These are phyloP conservation scores for Erythrophleum fordii DNA, from an alignment of 306 rosid species.

Conservation along the genomic window DNA sequence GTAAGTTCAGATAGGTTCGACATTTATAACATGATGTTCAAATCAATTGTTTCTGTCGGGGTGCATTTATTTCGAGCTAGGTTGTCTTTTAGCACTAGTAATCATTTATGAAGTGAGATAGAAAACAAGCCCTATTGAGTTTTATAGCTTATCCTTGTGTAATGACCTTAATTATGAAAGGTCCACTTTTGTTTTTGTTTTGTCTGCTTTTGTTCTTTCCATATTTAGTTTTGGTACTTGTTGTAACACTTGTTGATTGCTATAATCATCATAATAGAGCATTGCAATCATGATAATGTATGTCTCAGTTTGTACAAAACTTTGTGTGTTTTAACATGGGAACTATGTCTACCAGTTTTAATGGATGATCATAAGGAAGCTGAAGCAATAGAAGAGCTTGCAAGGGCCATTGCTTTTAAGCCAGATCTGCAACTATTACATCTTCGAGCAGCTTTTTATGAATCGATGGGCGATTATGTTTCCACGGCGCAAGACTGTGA, in stretches of 20 bases:
- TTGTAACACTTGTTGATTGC: slow-evolving; percentile 14
- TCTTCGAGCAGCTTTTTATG: slow-evolving; percentile 92
- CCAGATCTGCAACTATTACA: slow-evolving; percentile 81
- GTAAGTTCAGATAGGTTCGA: too few relatives aligned
- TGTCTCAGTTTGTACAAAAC: not conserved
- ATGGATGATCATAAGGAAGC: slow-evolving; percentile 94
- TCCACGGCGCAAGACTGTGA: slow-evolving; percentile 74
- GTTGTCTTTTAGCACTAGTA: too few relatives aligned
- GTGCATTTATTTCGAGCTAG: too few relatives aligned
- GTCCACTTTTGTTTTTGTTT: not conserved
- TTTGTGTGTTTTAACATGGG: slow-evolving; percentile 44
- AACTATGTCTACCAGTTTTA: slow-evolving; percentile 63
- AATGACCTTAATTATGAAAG: too few relatives aligned
- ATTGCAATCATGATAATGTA: slow-evolving; percentile 13
- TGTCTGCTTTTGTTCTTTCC: slow-evolving; percentile 13
- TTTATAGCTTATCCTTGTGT: too few relatives aligned
- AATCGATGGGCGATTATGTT: slow-evolving; percentile 63
- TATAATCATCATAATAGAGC: slow-evolving; percentile 7
- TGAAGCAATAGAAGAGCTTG: slow-evolving; percentile 82
- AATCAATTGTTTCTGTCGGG: too few relatives aligned
- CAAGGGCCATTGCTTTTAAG: slow-evolving; percentile 75
- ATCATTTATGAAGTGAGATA: too few relatives aligned
- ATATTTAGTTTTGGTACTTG: slow-evolving; percentile 19
- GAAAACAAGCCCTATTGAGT: too few relatives aligned
- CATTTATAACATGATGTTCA: too few relatives aligned